Base-by-base conservation (phyloP, 495 filamentous ascomycete species). In the Annulohypoxylon stygium region DNA sequence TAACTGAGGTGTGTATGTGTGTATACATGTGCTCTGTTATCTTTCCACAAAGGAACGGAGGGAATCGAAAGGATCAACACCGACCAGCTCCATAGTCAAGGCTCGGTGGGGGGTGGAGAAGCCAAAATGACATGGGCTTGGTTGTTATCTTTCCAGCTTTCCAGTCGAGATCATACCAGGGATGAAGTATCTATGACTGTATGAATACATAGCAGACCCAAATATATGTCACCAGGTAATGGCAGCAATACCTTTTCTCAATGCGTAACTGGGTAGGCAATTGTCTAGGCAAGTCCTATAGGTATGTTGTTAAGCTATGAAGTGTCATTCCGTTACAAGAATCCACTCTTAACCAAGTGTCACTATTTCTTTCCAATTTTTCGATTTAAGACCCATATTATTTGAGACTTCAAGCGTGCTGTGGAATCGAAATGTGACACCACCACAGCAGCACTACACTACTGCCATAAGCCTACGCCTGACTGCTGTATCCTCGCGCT, bases 381-480 rank as follows among this genome's bases (percentile, higher is more conserved):
- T 30, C 30, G 5, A 30, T 6, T 30, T 30, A 6, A 30, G 30
- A 6, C 5, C 30, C 43, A 47, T 18, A 5, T 20, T 47, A 16
- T 47, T 47, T 47, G 16, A 47, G 43, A 47, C 8, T 47, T 18
- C 16, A 47, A 20, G 43, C 23, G 47, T 47, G 48, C 59, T 61
- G 51, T 58, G 57, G 57, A 47, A 67, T 55, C 39, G 61, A 63
- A 57, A 57, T 30, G 69, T 72, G 64, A 60, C 39, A 67, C 70
- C 10, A 37, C 10, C 45, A 43, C 36, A 12, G 30, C 30, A 30
- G 30, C 30, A 30, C 30, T 6, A 30, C 30, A 43, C 59, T 73
- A 68, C 65, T 69, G 71, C 71, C 33, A 68, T 23, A 16, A 69
- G 66, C 71, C 71, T 73, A 68, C 54, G 54, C 51, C 55, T 73